A percentile compares a stretch with the other conserved stretches of the same genome.
These are phyloP conservation scores for Ambrosia artemisiifolia DNA, from an alignment of 129 eudicot species.

Conservation along the genomic window DNA sequence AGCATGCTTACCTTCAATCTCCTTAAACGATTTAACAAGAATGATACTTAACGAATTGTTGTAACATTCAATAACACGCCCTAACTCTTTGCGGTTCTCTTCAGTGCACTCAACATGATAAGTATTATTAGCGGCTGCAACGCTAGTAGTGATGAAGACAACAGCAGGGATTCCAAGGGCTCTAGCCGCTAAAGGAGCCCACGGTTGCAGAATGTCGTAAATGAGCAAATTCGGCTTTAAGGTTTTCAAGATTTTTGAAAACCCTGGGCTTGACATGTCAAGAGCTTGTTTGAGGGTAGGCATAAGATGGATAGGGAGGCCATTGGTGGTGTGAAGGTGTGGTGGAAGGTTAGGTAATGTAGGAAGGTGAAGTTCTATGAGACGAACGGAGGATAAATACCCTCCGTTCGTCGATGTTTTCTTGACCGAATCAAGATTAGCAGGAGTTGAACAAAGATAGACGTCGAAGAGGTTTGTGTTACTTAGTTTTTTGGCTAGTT, in stretches of 20 bases:
- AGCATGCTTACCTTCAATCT: not conserved
- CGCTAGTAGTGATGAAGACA: not conserved
- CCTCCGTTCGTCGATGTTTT: not conserved
- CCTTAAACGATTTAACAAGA: constrained; percentile 2
- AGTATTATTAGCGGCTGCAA: not conserved
- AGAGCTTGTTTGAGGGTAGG: constrained; percentile 7
- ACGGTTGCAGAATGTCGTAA: constrained; percentile 8
- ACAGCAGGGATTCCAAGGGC: not conserved
- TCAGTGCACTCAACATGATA: not conserved
- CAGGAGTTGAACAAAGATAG: constrained; percentile 10
- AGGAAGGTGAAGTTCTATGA: constrained; percentile 14
- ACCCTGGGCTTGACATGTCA: constrained; percentile 3
- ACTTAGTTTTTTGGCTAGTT: constrained; percentile 14
- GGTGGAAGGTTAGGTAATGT: constrained; percentile 6
- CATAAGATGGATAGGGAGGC: constrained; percentile 3
- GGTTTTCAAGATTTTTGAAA: not conserved
- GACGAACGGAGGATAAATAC: not conserved
- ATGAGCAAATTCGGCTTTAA: constrained; percentile 1
- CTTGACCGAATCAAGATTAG: constrained; percentile 10
- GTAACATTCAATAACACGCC: not conserved
- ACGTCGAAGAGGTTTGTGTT: not conserved
- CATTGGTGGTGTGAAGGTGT: constrained; percentile 13
- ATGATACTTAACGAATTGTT: not conserved
- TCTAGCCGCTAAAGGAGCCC: constrained; percentile 1
- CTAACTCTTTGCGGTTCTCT: not conserved